Evolutionary conservation across 106 monocot species (phyloP).

Genomic region (Apostasia shenzhenica): DNA sequence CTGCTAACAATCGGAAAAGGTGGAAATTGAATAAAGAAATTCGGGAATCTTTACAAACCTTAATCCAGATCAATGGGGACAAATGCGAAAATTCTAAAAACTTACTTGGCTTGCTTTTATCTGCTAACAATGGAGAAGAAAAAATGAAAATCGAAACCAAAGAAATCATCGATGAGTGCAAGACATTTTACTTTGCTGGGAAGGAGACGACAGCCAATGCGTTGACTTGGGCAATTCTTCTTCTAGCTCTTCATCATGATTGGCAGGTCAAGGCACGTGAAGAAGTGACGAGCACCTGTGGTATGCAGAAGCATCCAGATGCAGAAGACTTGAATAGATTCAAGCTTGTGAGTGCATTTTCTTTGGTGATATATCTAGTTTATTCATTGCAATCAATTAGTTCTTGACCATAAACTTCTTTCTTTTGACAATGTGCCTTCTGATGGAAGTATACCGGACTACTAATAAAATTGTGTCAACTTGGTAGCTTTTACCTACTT

Average conservation of each 20-base stretch:
- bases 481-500: too few species aligned
- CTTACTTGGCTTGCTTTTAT: conserved; percentile 67
- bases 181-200: conserved; percentile 90
- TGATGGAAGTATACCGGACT: too few species aligned
- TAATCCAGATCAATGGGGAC: conserved; percentile 37
- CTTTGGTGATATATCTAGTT: too few species aligned
- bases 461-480: too few species aligned
- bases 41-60: conserved; percentile 19
- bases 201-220: conserved; percentile 81
- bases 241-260: conserved; percentile 61
- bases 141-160: conserved; percentile 42
- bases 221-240: conserved; percentile 65
- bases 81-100: conserved; percentile 55
- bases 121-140: conserved; percentile 29
- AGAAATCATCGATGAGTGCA: conserved; percentile 87
- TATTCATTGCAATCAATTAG: too few species aligned
- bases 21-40: conserved; percentile 50
- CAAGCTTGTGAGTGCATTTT: conserved; percentile 51
- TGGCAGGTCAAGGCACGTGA: conserved; percentile 79
- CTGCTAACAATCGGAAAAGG: conserved; percentile 50
- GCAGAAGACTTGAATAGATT: conserved; percentile 40
- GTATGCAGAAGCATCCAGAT: conserved; percentile 14
- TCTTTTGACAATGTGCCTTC: too few species aligned
- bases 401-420: too few species aligned
- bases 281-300: conserved; percentile 40